Evolutionary conservation across 345 rosid species (phyloP), one percentile per base, ranked within the genome.

Genomic region (Euphorbia tirucalli): DNA sequence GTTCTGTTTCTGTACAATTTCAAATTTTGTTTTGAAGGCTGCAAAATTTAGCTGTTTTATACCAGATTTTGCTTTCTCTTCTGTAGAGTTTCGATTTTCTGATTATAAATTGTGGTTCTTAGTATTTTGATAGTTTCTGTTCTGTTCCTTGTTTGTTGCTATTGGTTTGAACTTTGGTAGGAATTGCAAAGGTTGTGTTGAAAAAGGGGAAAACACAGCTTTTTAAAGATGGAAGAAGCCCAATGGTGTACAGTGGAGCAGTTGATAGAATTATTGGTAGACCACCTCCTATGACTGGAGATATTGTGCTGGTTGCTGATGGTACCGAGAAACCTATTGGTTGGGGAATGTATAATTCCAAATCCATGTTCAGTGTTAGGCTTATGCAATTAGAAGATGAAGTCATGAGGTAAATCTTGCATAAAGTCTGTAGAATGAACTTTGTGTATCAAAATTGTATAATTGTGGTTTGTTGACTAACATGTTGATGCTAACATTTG

Each of bases 381-480:
- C 85, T 94, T 37, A 94, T 92, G 98, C 98, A 94, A 83, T 92
- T 90, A 41, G 95, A 94, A 71, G 91, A 94, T 66, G 98, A 94
- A 84, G 85, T 87, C 54, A 60, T 79, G 27, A 85, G 90, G 94
- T 90, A 30, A 25, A 46, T 13, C 19, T 16, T 30, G 13, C 9
- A 52, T 19, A 1, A 18, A 52, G 21, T 52, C 7, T 35, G 7
- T 35, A 35, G 39, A 35, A 3, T 35, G 39, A 35, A 35, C 39
- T 35, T 35, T 7, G 39, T 3, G 39, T 35, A 35, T 35, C 39
- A 35, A 35, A 35, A 35, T 35, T 7, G 7, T 35, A 35, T 35
- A 7, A 35, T 35, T 35, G 39, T 35, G 3, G 39, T 35, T 35
- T 35, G 39, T 35, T 35, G 7, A 35, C 7, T n/a, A n/a, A 35